These are phyloP conservation scores for Paramyrothecium roridum DNA, from an alignment of 2,329 filamentous ascomycete species.

Conservation along the genomic window DNA sequence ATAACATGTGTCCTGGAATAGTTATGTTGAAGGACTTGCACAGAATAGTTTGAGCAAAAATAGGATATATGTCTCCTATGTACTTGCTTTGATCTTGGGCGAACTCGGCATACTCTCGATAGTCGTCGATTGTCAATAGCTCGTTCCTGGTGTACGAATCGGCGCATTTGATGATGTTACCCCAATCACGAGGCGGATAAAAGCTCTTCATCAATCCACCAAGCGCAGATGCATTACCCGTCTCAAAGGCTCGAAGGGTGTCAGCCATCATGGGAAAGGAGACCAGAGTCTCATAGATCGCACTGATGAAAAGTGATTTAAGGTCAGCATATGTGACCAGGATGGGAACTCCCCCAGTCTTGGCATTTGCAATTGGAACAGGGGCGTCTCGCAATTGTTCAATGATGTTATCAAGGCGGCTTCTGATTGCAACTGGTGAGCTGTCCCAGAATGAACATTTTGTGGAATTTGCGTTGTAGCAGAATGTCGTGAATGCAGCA, in stretches of 20 bases:
- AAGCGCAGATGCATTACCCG: constrained; percentile 21
- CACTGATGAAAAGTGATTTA: constrained; percentile 19
- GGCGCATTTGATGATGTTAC: constrained; percentile 19
- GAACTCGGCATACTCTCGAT: constrained; percentile 17
- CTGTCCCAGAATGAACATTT: constrained; percentile 26
- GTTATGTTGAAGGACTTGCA: constrained; percentile 18
- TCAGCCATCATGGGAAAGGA: constrained; percentile 22
- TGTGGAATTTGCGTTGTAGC: constrained; percentile 18
- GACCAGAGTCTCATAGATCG: constrained; percentile 15
- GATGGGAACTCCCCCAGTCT: constrained; percentile 8
- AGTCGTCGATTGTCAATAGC: constrained; percentile 21
- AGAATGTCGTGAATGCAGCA: constrained; percentile 13
- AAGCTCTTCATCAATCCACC: constrained; percentile 12
- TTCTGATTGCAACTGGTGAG: constrained; percentile 18
- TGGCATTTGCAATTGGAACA: constrained; percentile 15
- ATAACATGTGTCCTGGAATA: constrained; percentile 23
- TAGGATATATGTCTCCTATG: constrained; percentile 23
- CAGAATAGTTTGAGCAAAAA: constrained; percentile 19
- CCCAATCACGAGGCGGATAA: constrained; percentile 11
- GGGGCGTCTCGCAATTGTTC: constrained; percentile 19
- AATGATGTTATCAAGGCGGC: constrained; percentile 19
- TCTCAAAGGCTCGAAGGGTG: constrained; percentile 19
- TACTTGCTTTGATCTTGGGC: constrained; percentile 24
- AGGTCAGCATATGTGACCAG: constrained; percentile 25
- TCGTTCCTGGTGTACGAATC: constrained; percentile 25